These are phyloP conservation scores for Kondoa subrosea DNA, from an alignment of 768 basidiomycete genomes.

Conservation along the genomic window DNA sequence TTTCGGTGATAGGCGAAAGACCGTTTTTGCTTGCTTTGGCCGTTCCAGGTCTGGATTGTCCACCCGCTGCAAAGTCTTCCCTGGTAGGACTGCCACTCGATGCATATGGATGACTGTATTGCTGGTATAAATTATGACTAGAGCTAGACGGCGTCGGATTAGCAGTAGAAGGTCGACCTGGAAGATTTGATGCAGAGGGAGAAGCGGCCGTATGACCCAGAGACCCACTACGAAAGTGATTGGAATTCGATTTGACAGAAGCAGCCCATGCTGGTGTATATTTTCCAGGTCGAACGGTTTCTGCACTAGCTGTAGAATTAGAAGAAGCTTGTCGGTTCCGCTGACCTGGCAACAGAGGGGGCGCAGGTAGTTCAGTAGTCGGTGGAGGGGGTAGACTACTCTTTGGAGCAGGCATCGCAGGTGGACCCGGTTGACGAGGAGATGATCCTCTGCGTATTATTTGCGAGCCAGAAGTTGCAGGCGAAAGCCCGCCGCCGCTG, in stretches of 20 bases:
- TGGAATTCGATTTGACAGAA: not conserved
- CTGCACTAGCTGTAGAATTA: not conserved
- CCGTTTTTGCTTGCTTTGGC: not conserved
- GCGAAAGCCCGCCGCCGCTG: conserved; percentile 5
- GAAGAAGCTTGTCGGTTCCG: not conserved
- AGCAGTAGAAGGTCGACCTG: conserved; percentile 5
- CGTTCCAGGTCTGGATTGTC: not conserved
- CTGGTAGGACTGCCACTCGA: conserved; percentile 4
- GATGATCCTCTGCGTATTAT: conserved; percentile 9
- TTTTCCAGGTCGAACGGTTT: not conserved
- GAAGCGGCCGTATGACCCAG: not conserved
- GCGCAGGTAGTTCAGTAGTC: not conserved
- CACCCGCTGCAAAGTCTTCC: conserved; percentile 4
- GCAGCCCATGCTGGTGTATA: not conserved
- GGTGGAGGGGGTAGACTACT: conserved; percentile 3
- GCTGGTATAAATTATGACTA: conserved; percentile 12
- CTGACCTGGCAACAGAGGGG: not conserved
- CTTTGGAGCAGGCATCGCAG: not conserved
- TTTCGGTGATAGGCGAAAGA: not conserved
- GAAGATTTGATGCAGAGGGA: not conserved
- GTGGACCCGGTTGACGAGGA: conserved; percentile 12
- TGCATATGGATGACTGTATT: conserved; percentile 17
- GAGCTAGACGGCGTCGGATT: conserved; percentile 9
- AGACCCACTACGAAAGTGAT: not conserved
- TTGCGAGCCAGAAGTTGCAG: conserved; percentile 10